Percentiles rank a stretch among this genome's conserved stretches.
These are phyloP conservation scores for Corchorus capsularis DNA, from an alignment of 345 rosid genomes.

Conservation along the genomic window DNA sequence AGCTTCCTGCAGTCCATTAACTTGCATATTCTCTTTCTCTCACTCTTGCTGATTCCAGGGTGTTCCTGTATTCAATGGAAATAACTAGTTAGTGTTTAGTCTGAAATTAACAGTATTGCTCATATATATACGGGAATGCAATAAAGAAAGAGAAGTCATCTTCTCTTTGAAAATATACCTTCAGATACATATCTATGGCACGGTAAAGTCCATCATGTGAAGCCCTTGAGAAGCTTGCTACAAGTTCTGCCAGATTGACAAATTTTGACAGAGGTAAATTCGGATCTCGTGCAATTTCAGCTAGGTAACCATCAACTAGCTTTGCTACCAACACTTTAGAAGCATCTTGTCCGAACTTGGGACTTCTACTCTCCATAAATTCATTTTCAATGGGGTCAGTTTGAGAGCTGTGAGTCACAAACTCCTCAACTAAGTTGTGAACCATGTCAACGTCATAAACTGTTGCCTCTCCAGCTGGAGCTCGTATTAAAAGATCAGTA, in stretches of 20 bases:
- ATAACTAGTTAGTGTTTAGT: background rate
- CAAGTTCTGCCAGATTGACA: constrained; percentile 41
- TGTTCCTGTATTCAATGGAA: constrained; percentile 48
- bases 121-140: background rate
- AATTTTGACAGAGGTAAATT: constrained; percentile 48
- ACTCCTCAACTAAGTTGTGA: constrained; percentile 53
- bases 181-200: constrained; percentile 73
- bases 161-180: constrained; percentile 48
- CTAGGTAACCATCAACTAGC: constrained; percentile 61
- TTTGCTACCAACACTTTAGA: constrained; percentile 53
- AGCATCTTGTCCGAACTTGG: constrained; percentile 34
- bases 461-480: constrained; percentile 41
- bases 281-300: constrained; percentile 63
- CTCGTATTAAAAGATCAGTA: constrained; percentile 51
- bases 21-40: constrained; percentile 67
- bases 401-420: constrained; percentile 28
- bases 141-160: background rate
- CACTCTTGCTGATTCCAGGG: constrained; percentile 59
- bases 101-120: background rate
- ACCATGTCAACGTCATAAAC: constrained; percentile 60
- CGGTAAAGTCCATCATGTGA: constrained; percentile 73
- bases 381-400: constrained; percentile 27
- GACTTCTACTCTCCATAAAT: constrained; percentile 37
- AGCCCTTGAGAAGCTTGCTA: constrained; percentile 52
- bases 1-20: constrained; percentile 82